A percentile compares a stretch with the other conserved stretches of the same genome.
Evolutionary conservation across 306 rosid species (phyloP).

Genomic region (Medicago lupulina): DNA sequence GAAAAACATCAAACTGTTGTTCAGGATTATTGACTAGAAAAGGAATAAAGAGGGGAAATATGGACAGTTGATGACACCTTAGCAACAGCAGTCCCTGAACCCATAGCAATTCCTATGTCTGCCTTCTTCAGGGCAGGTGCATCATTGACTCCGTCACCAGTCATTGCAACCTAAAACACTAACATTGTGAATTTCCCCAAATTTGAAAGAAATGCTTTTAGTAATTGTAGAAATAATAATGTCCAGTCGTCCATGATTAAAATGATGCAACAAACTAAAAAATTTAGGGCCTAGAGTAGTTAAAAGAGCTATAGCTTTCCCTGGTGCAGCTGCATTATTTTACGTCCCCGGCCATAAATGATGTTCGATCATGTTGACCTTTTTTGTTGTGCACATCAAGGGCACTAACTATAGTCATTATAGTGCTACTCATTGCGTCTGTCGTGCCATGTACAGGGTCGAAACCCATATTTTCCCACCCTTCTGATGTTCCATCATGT

Average conservation of each 20-base stretch:
- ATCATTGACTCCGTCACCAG: conserved; percentile 99
- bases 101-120: conserved; percentile 99
- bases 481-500: not conserved
- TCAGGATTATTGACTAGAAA: conserved; percentile 37
- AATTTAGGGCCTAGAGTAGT: conserved; percentile 7
- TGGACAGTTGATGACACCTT: conserved; percentile 63
- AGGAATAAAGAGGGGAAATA: not conserved
- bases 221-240: conserved; percentile 27
- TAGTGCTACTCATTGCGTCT: conserved; percentile 2
- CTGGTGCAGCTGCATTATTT: conserved; percentile 18
- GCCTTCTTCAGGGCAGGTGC: conserved; percentile 98
- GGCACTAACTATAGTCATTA: not conserved
- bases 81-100: conserved; percentile 98
- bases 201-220: conserved; percentile 12
- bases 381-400: conserved; percentile 13
- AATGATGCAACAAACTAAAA: conserved; percentile 15
- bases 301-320: conserved; percentile 1
- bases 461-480: not conserved
- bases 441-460: not conserved
- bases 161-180: conserved; percentile 90
- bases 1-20: conserved; percentile 7
- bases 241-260: not conserved
- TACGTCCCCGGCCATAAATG: conserved; percentile 8
- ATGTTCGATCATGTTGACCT: not conserved
- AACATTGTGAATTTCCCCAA: conserved; percentile 35